A percentile compares a stretch with the other conserved stretches of the same genome.
Conservation (phyloP, 441 rosid genomes). For the Syzygium syzygioides region DNA sequence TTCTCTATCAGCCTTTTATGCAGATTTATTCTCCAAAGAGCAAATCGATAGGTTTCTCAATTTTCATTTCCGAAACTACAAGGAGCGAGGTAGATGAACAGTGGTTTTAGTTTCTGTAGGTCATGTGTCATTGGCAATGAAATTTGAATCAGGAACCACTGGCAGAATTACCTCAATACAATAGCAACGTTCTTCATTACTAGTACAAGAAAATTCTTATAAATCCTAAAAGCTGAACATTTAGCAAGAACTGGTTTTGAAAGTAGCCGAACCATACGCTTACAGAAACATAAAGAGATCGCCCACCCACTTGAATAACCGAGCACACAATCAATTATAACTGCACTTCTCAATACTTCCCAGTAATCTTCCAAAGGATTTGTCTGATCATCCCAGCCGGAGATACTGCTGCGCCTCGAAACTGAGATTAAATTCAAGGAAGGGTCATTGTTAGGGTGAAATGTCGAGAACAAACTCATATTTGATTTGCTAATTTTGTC, state of each 20-base stretch:
- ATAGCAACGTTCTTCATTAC: neutral
- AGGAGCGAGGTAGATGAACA: neutral
- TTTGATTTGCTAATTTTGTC: neutral
- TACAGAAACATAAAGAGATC: neutral
- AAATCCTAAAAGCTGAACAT: neutral
- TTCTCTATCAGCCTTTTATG: neutral
- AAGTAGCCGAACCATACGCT: neutral
- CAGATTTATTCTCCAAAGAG: neutral
- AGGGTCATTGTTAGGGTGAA: neutral
- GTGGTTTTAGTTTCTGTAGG: neutral
- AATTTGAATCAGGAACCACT: neutral
- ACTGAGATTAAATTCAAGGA: slow-evolving; percentile 29
- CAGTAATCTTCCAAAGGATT: slow-evolving; percentile 50
- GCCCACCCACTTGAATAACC: neutral
- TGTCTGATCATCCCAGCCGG: slow-evolving; percentile 58
- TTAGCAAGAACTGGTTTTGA: neutral
- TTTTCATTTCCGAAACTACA: neutral
- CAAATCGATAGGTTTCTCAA: neutral
- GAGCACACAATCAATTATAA: neutral
- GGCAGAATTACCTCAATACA: neutral
- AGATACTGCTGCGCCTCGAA: slow-evolving; percentile 54
- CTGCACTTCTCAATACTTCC: slow-evolving; percentile 21
- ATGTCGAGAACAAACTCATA: neutral
- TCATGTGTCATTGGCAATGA: neutral
- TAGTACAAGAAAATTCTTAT: neutral